Conservation (phyloP, 495 filamentous ascomycete species). For the Neohortaea acidophila region DNA sequence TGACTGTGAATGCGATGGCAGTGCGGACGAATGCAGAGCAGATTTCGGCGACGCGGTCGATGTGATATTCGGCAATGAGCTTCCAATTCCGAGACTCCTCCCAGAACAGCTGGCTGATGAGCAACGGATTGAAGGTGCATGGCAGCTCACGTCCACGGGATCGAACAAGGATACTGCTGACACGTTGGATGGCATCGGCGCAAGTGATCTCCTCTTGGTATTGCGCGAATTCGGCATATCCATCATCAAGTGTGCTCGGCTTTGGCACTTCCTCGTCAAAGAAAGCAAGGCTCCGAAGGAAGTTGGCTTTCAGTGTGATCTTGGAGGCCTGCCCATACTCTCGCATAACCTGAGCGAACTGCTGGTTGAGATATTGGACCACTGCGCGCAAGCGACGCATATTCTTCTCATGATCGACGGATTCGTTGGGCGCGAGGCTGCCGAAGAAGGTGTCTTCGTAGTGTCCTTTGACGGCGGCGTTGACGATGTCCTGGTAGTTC, state of each 20-base stretch:
- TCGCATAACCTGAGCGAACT: slow-evolving; percentile 38
- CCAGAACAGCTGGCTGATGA: slow-evolving; percentile 35
- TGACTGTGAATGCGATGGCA: slow-evolving; percentile 14
- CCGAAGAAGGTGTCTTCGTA: slow-evolving; percentile 45
- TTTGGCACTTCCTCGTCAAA: neutral
- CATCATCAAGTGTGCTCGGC: neutral
- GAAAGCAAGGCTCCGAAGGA: neutral
- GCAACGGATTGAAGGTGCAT: slow-evolving; percentile 37
- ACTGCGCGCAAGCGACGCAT: slow-evolving; percentile 43
- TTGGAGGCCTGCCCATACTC: slow-evolving; percentile 30
- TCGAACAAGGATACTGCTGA: slow-evolving; percentile 5
- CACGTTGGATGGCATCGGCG: slow-evolving; percentile 6
- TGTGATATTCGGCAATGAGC: slow-evolving; percentile 21
- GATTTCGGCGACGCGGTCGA: slow-evolving; percentile 13
- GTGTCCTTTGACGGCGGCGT: slow-evolving; percentile 38
- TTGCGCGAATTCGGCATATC: slow-evolving; percentile 2
- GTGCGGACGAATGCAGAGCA: slow-evolving; percentile 16
- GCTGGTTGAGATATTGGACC: slow-evolving; percentile 40
- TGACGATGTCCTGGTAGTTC: slow-evolving; percentile 26
- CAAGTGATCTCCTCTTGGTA: neutral
- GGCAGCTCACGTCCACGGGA: slow-evolving; percentile 36
- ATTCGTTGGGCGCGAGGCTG: slow-evolving; percentile 22
- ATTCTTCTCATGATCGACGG: slow-evolving; percentile 18
- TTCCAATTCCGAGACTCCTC: slow-evolving; percentile 36
- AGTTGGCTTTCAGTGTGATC: neutral